A percentile compares a stretch with the other conserved stretches of the same genome.
phyloP scores from a whole-genome alignment of 306 rosid genomes.

The Calophaca sinica region DNA sequence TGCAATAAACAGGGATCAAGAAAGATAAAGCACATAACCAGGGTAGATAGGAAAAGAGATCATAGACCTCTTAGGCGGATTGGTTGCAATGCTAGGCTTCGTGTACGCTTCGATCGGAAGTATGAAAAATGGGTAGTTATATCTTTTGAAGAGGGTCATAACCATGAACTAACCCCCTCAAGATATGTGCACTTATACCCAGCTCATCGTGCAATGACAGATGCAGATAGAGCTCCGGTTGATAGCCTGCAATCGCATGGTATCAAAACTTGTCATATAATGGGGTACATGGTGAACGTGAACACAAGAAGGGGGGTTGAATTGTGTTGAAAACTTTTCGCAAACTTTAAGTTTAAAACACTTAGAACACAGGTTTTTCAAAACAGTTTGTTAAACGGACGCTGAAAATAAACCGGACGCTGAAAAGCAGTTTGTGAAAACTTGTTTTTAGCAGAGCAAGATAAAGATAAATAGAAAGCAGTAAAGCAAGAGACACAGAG shows the following conservation, averaged over 20 bases:
- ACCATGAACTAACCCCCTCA: slow-evolving; percentile 8
- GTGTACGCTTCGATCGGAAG: neutral
- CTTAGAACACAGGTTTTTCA: no score
- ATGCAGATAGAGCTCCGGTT: neutral
- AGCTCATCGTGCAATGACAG: no score
- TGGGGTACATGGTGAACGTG: neutral
- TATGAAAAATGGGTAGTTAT: neutral
- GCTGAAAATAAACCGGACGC: no score
- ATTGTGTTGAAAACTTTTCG: no score
- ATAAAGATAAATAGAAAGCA: no score
- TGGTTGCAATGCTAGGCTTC: neutral
- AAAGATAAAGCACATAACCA: neutral
- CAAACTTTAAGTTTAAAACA: no score
- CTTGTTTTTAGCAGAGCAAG: no score
- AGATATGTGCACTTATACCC: neutral
- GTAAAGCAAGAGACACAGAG: no score
- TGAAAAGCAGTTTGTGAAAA: no score
- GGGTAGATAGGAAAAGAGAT: neutral
- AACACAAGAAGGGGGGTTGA: no score
- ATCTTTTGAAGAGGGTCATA: neutral
- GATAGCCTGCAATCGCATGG: neutral
- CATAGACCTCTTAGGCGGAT: neutral
- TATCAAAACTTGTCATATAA: neutral
- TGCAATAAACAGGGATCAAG: neutral
- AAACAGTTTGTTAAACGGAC: no score